Percentiles rank a stretch among this genome's conserved stretches.
These are phyloP conservation scores for Chlamydomonas urium DNA, from an alignment of 139 green algal species.

Conservation along the genomic window DNA sequence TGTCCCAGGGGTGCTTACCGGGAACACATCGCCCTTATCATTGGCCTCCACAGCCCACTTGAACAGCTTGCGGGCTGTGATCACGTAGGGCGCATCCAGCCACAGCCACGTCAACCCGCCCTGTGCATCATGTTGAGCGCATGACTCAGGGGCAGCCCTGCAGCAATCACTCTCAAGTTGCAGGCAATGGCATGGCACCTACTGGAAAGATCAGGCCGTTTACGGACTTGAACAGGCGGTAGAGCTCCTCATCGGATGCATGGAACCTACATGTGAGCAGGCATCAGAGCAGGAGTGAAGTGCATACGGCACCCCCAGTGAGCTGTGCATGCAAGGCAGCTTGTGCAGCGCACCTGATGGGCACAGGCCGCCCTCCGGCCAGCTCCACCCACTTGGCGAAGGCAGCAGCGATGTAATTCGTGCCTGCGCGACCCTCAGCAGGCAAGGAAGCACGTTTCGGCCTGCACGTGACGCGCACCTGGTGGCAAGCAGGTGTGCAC, in stretches of 20 bases:
- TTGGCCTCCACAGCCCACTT: slow-evolving; percentile 72
- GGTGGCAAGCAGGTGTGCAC: background rate
- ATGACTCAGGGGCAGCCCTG: background rate
- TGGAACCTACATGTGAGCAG: slow-evolving; percentile 48
- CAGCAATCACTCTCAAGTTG: background rate
- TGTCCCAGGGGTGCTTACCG: slow-evolving; percentile 51
- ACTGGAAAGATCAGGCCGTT: slow-evolving; percentile 77
- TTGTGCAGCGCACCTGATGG: slow-evolving; percentile 14
- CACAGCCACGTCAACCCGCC: slow-evolving; percentile 79
- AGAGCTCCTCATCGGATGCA: slow-evolving; percentile 60
- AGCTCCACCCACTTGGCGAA: slow-evolving; percentile 30
- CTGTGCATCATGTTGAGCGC: slow-evolving; percentile 20
- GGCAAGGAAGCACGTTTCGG: background rate
- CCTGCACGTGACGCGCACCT: background rate
- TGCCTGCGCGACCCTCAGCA: background rate
- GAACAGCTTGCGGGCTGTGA: slow-evolving; percentile 77
- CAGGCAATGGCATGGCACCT: slow-evolving; percentile 18
- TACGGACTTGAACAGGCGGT: slow-evolving; percentile 69
- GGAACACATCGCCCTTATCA: slow-evolving; percentile 63
- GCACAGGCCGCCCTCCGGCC: slow-evolving; percentile 18
- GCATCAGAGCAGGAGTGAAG: background rate
- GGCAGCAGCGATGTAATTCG: slow-evolving; percentile 22
- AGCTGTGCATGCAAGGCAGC: background rate
- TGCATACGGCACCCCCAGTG: background rate
- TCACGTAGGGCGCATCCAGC: slow-evolving; percentile 75